phyloP scores from a whole-genome alignment of 2,329 filamentous ascomycete species.

The Ascochyta pisi region DNA sequence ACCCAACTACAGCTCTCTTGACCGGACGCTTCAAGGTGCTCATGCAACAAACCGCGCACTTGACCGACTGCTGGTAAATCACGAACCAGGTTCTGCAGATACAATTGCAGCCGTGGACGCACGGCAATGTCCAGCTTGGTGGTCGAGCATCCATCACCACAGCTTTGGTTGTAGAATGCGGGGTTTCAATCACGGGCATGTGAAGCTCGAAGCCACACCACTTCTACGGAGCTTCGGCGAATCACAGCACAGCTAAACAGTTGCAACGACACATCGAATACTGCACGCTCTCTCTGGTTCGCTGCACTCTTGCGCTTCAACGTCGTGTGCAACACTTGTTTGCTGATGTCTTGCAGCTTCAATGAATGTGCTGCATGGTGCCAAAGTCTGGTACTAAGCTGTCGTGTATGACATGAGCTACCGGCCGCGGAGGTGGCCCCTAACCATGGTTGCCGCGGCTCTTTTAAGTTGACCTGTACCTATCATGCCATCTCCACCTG shows the following conservation, averaged over 20 bases:
- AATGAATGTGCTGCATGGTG: conserved; percentile 1
- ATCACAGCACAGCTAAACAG: conserved; percentile 21
- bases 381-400: conserved; percentile 8
- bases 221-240: conserved; percentile 25
- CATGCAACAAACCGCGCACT: conserved; percentile 4
- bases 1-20: conserved; percentile 8
- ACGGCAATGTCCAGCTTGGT: not conserved
- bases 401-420: conserved; percentile 19
- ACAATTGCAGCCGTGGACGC: conserved; percentile 1
- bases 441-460: conserved; percentile 3
- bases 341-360: conserved; percentile 6
- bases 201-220: conserved; percentile 31
- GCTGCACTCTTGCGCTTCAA: conserved; percentile 8
- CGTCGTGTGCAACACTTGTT: conserved; percentile 8
- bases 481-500: conserved; percentile 5
- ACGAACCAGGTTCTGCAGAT: not conserved
- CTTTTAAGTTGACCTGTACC: conserved; percentile 1
- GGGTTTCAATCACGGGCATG: conserved; percentile 32
- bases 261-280: conserved; percentile 24
- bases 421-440: conserved; percentile 31
- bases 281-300: conserved; percentile 6
- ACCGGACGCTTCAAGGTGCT: conserved; percentile 14
- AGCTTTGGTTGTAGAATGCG: conserved; percentile 25
- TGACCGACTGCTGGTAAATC: not conserved
- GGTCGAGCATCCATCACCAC: not conserved